Conservation (phyloP, 768 basidiomycete species). For the Roridomyces roridus region DNA sequence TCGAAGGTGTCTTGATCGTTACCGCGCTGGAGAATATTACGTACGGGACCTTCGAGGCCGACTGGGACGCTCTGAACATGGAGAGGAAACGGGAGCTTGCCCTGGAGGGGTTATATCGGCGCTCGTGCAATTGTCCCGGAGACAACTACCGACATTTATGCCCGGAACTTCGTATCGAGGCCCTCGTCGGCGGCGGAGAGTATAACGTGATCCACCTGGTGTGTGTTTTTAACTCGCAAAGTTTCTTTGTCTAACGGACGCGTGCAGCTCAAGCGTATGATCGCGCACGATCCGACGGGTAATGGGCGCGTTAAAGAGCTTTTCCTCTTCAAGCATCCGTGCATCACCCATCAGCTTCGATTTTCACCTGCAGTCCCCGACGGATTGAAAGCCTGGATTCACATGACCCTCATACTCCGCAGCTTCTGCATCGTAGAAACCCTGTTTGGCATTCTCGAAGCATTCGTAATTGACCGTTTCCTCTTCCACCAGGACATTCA, state of each 20-base stretch:
- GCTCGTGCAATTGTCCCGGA: not conserved
- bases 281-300: too few relatives aligned
- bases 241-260: not conserved
- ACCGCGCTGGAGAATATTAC: not conserved
- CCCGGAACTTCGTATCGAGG: constrained; percentile 13
- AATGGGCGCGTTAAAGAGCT: constrained; percentile 1
- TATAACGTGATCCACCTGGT: constrained; percentile 14
- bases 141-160: constrained; percentile 2
- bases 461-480: not conserved
- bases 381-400: not conserved
- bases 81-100: not conserved
- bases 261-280: constrained; percentile 3
- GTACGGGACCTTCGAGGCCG: not conserved
- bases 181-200: constrained; percentile 10
- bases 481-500: too few relatives aligned
- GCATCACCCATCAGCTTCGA: not conserved
- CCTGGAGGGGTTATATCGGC: not conserved
- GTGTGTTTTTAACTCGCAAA: not conserved
- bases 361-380: not conserved
- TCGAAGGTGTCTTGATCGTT: constrained; percentile 1
- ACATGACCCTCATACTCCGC: not conserved
- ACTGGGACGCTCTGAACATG: not conserved
- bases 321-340: constrained; percentile 9
- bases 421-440: constrained; percentile 6
- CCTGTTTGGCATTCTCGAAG: not conserved